A percentile compares a stretch with the other conserved stretches of the same genome.
Conservation (phyloP, 2,329 filamentous ascomycete genomes). For the Aspergillus brasiliensis region DNA sequence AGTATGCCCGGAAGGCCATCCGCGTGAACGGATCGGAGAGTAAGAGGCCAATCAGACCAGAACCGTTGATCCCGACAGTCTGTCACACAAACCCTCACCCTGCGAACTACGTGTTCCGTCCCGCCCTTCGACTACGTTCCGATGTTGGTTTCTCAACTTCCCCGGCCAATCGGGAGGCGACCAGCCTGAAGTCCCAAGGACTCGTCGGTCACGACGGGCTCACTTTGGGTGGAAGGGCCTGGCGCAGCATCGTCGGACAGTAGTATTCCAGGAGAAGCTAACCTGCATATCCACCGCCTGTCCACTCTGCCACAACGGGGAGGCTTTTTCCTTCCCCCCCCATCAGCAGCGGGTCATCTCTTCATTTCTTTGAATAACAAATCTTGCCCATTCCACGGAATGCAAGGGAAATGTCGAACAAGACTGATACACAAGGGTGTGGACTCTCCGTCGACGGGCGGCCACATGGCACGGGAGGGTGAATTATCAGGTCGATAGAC, state of each 20-base stretch:
- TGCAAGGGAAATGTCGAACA: constrained; percentile 4
- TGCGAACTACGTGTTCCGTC: constrained; percentile 11
- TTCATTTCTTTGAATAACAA: neutral
- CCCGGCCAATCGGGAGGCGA: constrained; percentile 4
- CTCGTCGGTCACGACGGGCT: neutral
- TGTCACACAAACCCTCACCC: constrained; percentile 7
- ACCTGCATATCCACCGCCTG: constrained; percentile 1
- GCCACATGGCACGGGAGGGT: constrained; percentile 8
- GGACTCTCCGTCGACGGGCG: constrained; percentile 2
- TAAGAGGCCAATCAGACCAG: constrained; percentile 9
- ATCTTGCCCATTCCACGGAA: constrained; percentile 3
- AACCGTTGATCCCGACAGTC: constrained; percentile 11
- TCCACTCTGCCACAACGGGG: neutral
- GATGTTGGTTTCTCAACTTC: neutral
- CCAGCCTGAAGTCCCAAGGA: neutral
- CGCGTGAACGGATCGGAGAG: constrained; percentile 10
- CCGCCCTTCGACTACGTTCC: constrained; percentile 2
- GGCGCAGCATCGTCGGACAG: neutral
- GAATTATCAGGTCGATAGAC: constrained; percentile 1
- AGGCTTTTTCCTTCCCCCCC: neutral
- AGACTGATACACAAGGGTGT: constrained; percentile 1
- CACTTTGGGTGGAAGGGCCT: neutral
- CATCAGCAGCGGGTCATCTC: neutral
- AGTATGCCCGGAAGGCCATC: constrained; percentile 7
- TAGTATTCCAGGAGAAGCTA: neutral